Base-by-base conservation (phyloP, 768 basidiomycete species). In the Russula sp. region DNA sequence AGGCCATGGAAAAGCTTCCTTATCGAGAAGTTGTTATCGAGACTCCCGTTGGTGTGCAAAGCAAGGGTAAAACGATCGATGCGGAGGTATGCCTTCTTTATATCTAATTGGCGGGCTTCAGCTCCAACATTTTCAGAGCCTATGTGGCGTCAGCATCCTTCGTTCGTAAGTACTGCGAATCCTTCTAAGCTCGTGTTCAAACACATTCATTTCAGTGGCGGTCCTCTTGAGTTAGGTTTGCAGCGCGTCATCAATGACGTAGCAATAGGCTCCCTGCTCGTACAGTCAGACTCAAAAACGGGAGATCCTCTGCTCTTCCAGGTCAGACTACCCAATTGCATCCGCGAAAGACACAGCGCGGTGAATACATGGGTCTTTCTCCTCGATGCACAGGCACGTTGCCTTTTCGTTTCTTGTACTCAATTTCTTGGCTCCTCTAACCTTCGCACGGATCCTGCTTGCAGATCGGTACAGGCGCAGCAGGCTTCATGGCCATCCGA, bases 401-500 rank as follows among this genome's bases (percentile, higher is more conserved):
- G 11, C 20, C 71, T 59, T 11, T n/a, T 22, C 58, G 6, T n/a
- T 38, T 16, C 14, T 7, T 49, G 13, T 26, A 62, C 20, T 20
- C n/a, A 14, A 16, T 16, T 46, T 40, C 6, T 55, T 22, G 30
- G 52, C 44, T 10, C 13, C 11, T 32, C 18, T 16, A 16, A 48
- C 24, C 18, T 32, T n/a, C 20, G 10, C 36, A 20, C 34, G 42
- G 28, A 42, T 48, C 16, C 2, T 20, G 13, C 10, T 16, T 40
- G 20, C 68, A 96, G 88, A 93, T 98, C 73, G 94, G 92, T 7
- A 98, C 96, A 0, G 96, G 88, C 5, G 94, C 95, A 0, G 86
- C 92, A 4, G 88, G 88, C 22, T 90, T 98, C 74, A 98, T 98
- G 96, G 89, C 94, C 0, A 91, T 99, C 65, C 89, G 96, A 32